Evolutionary conservation across 106 monocot genomes (phyloP), one percentile per base, ranked within the genome.

Genomic region (Acorus calamus): DNA sequence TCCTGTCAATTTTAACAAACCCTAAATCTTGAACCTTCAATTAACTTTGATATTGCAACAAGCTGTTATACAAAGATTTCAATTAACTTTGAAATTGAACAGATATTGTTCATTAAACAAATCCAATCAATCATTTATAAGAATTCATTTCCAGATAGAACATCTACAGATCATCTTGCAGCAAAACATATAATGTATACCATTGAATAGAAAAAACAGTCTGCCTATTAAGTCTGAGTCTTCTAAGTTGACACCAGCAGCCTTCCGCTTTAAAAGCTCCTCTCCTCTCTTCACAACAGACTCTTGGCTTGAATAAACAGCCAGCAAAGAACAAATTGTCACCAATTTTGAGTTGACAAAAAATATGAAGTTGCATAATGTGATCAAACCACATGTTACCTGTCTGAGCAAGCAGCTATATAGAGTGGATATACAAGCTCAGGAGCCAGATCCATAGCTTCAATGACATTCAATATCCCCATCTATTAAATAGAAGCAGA

Each of bases 161-260:
- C 28, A 28, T 28, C 28, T 28, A 28, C 28, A 28, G 28, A 28
- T 28, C 28, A 28, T 28, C 28, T 28, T 28, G 28, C 28, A 28
- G 28, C 28, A 0, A 28, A 28, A 28, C 28, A 28, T 44, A 46
- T 66, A 78, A 14, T 56, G 47, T 69, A 54, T 88, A 92, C 96
- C 96, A 75, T 92, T 91, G 72, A 91, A 98, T 49, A 98, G 70
- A 53, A 85, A 70, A 75, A 98, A 91, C 42, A 98, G 68, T 74
- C 69, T 77, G 46, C 65, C 77, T 69, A 92, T 71, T 57, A 98
- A 68, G 68, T 74, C 70, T 63, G 88, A 70, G 59, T 92, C 83
- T 69, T 98, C 96, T 68, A 98, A 73, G 71, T 98, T 92, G 51
- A 73, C 87, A 49, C 61, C 57, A 49, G 73, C 59, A 72, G 79